phyloP scores from a whole-genome alignment of 164 flowering plant species.

The Vitis rotundifolia region DNA sequence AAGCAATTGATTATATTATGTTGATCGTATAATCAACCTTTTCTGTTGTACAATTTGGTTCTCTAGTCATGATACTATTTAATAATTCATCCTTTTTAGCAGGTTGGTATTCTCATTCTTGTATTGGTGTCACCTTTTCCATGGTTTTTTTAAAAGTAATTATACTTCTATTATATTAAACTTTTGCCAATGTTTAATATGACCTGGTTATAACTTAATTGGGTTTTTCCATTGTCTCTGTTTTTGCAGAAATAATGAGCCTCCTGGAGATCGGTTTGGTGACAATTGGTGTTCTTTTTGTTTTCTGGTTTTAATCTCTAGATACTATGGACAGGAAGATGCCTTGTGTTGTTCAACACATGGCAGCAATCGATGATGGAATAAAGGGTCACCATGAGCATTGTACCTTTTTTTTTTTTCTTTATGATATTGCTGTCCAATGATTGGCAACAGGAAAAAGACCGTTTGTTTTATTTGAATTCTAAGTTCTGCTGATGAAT shows the following conservation, averaged over 20 bases:
- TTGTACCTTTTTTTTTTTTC: neutral
- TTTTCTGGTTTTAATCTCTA: conserved; percentile 8
- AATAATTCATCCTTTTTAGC: too few species aligned
- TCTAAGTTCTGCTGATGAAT: neutral
- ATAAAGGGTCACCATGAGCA: conserved; percentile 4
- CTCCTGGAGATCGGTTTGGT: neutral
- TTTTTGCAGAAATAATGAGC: conserved; percentile 5
- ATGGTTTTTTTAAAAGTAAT: too few species aligned
- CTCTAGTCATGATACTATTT: too few species aligned
- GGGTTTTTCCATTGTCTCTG: neutral
- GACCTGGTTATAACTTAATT: neutral
- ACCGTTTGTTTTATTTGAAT: neutral
- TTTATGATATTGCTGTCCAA: neutral
- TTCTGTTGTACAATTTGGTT: too few species aligned
- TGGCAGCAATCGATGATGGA: conserved; percentile 3
- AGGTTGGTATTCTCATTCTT: too few species aligned
- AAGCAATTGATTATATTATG: too few species aligned
- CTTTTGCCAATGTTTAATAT: too few species aligned
- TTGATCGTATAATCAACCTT: too few species aligned
- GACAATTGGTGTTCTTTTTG: neutral
- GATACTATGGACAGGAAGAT: conserved; percentile 8
- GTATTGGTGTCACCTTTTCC: too few species aligned
- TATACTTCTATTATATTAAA: too few species aligned
- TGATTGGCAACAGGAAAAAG: neutral
- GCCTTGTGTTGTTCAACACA: neutral